phyloP scores from a whole-genome alignment of 129 eudicot genomes.

The Cynara cardunculus region DNA sequence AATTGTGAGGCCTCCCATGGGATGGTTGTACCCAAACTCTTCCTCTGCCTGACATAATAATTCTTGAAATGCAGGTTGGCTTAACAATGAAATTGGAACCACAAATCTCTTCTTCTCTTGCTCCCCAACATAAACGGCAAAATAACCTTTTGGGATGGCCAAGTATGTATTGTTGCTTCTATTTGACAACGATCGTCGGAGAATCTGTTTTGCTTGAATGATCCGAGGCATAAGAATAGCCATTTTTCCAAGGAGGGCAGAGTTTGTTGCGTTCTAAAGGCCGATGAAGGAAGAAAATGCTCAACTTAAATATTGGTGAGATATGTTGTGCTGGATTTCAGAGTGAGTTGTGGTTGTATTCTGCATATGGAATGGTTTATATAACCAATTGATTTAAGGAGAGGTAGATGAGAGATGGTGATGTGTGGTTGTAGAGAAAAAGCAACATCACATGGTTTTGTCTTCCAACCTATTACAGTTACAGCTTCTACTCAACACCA shows the following conservation, averaged over 20 bases:
- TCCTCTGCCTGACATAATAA: neutral
- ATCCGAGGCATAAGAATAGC: constrained; percentile 20
- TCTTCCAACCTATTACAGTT: neutral
- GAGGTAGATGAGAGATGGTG: neutral
- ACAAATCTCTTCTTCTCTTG: constrained; percentile 33
- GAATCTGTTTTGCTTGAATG: constrained; percentile 18
- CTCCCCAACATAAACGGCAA: constrained; percentile 40
- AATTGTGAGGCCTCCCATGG: constrained; percentile 33
- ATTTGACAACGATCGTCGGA: neutral
- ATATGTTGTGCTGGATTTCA: neutral
- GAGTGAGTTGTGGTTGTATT: neutral
- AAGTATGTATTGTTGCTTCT: neutral
- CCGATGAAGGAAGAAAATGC: neutral
- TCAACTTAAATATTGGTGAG: neutral
- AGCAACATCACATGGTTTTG: neutral
- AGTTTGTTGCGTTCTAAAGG: neutral
- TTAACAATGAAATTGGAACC: constrained; percentile 21
- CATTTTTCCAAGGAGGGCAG: neutral
- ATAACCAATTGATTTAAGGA: neutral
- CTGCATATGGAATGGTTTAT: neutral
- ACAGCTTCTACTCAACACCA: neutral
- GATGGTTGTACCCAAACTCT: constrained; percentile 46
- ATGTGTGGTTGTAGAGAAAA: neutral
- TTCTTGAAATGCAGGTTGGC: neutral
- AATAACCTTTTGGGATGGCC: constrained; percentile 33